These are phyloP conservation scores for Daldinia bambusicola DNA, from an alignment of 495 filamentous ascomycete genomes.

Conservation along the genomic window DNA sequence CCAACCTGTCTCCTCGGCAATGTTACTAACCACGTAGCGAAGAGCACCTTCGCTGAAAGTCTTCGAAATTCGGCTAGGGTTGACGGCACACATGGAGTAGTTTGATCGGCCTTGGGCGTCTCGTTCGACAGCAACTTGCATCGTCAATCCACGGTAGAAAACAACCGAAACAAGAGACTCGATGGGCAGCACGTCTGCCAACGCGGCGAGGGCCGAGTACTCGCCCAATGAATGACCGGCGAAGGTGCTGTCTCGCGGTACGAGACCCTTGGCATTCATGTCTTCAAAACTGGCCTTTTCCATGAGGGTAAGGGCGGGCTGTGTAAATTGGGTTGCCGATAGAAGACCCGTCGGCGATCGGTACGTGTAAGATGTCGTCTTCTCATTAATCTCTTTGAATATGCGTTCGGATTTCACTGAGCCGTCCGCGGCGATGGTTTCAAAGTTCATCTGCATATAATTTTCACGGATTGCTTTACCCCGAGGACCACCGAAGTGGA, in stretches of 20 bases:
- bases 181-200: slow-evolving; percentile 99
- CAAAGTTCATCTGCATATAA: slow-evolving; percentile 99
- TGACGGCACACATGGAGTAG: slow-evolving; percentile 99
- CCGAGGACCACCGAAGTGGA: slow-evolving; percentile 96
- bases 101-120: slow-evolving; percentile 92
- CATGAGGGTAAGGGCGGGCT: slow-evolving; percentile 97
- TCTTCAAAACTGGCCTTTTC: slow-evolving; percentile 99
- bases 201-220: slow-evolving; percentile 94
- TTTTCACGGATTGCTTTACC: slow-evolving; percentile 98
- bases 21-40: slow-evolving; percentile 93
- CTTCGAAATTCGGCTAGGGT: slow-evolving; percentile 95
- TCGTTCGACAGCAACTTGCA: slow-evolving; percentile 99
- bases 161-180: slow-evolving; percentile 98
- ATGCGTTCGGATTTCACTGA: slow-evolving; percentile 97
- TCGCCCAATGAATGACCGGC: slow-evolving; percentile 98
- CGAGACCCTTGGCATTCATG: slow-evolving; percentile 95
- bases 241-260: slow-evolving; percentile 95
- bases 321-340: slow-evolving; percentile 98
- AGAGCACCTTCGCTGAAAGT: slow-evolving; percentile 97
- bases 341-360: slow-evolving; percentile 93
- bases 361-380: slow-evolving; percentile 94
- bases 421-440: slow-evolving; percentile 90
- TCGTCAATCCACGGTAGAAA: slow-evolving; percentile 98
- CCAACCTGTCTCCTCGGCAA: slow-evolving; percentile 92
- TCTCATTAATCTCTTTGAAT: slow-evolving; percentile 95